Conservation (phyloP, 306 rosid genomes). For the Cicer judaicum region DNA sequence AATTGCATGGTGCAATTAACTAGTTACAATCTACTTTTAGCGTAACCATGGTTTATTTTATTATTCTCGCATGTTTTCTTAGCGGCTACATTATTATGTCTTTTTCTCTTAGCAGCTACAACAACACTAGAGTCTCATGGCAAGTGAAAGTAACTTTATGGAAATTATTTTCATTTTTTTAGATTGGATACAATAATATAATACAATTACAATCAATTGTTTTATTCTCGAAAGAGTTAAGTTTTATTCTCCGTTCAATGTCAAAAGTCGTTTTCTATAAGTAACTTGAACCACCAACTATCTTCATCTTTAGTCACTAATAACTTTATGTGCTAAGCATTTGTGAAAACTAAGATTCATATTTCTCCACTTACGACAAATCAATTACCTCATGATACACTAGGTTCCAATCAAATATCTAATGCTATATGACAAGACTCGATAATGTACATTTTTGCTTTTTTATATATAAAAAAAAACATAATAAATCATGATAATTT, state of each 20-base stretch:
- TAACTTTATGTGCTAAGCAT: conserved; percentile 33
- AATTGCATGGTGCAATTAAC: conserved; percentile 20
- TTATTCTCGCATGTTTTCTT: neutral
- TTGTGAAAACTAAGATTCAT: conserved; percentile 32
- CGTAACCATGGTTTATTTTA: neutral
- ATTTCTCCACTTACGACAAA: conserved; percentile 38
- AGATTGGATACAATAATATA: neutral
- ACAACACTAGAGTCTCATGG: conserved; percentile 1
- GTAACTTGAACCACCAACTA: conserved; percentile 28
- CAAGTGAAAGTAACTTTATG: conserved; percentile 29
- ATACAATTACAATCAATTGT: neutral
- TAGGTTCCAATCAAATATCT: conserved; percentile 28
- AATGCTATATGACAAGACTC: conserved; percentile 31
- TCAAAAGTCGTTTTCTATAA: conserved; percentile 27
- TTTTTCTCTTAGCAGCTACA: conserved; percentile 8
- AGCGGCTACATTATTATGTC: conserved; percentile 4
- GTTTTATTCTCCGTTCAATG: conserved; percentile 16
- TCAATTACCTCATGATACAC: conserved; percentile 30
- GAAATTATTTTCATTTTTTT: neutral
- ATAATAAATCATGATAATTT: conserved; percentile 23
- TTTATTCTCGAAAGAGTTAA: conserved; percentile 8
- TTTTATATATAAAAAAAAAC: neutral
- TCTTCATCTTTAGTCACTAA: conserved; percentile 32
- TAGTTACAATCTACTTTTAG: neutral
- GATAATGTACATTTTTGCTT: neutral